Base-by-base conservation (phyloP, 164 flowering plant genomes). In the Berberis vulgaris region DNA sequence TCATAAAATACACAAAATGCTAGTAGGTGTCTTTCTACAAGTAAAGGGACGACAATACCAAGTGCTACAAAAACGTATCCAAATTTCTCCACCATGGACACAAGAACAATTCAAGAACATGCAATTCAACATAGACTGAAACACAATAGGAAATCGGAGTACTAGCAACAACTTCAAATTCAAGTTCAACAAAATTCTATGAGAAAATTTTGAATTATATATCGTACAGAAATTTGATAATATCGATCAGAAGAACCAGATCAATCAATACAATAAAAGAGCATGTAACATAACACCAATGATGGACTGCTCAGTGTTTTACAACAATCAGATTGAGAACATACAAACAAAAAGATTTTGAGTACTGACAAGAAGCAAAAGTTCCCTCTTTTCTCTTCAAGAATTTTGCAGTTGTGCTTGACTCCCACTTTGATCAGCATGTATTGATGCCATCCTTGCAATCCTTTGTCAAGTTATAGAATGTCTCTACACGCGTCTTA, bases 381-480 rank as follows among this genome's bases (percentile, higher is more conserved):
- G 6, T 50, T 13, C 41, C 49, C 7, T 53, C 42, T 63, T 58
- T 59, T 56, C 38, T 8, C 9, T 3, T 4, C 39, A 43, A 11
- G n/a, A 2, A 13, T 45, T n/a, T 26, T 26, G 26, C 63, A 11
- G 54, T 52, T 13, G 39, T 9, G 47, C 44, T 6, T 8, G 40
- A 46, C 58, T 12, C 13, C 26, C 8, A 47, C 58, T 12, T n/a
- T 12, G 75, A 3, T 91, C 81, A 89, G 76, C 98, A 93, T 2
- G 92, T 87, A 75, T 86, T 86, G 64, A 94, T 68, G 43, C 98
- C 98, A 81, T 91, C 95, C 79, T 91, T 94, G 82, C 97, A 94
- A 78, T 94, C 98, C 61, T 41, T 80, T 1, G 98, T 94, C 79
- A 94, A 75, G 68, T 94, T 81, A 68, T 91, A 77, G 71, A 94